These are phyloP conservation scores for Colletotrichum zoysiae DNA, from an alignment of 2,329 filamentous ascomycete species.

Conservation along the genomic window DNA sequence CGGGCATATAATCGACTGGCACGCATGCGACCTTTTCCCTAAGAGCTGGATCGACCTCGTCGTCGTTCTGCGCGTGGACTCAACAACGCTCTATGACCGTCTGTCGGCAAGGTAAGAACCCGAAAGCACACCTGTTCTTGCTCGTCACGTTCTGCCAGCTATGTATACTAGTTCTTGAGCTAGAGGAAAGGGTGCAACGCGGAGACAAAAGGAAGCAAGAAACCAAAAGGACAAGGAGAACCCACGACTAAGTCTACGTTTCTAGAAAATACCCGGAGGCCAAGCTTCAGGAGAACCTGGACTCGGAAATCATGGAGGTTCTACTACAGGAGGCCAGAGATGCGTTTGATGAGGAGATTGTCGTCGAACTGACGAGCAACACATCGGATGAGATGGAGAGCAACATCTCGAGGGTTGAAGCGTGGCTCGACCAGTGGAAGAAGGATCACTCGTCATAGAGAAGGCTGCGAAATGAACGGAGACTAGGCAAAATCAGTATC, in stretches of 20 bases:
- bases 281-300: conserved; percentile 96
- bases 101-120: conserved; percentile 74
- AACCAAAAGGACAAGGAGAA: not conserved
- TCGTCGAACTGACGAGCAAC: conserved; percentile 90
- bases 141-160: not conserved
- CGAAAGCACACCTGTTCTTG: not conserved
- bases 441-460: conserved; percentile 58
- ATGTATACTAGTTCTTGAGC: too few relatives aligned
- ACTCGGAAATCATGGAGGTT: conserved; percentile 98
- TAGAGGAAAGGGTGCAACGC: not conserved
- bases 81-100: conserved; percentile 85
- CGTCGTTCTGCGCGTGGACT: conserved; percentile 87
- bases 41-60: conserved; percentile 95
- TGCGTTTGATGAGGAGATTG: conserved; percentile 86
- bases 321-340: conserved; percentile 90
- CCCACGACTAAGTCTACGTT: not conserved
- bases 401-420: conserved; percentile 86
- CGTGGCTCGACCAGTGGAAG: conserved; percentile 88
- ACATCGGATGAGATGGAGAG: conserved; percentile 85
- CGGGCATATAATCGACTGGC: conserved; percentile 96
- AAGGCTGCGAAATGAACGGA: conserved; percentile 43
- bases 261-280: conserved; percentile 81
- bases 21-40: conserved; percentile 95
- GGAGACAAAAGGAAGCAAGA: not conserved
- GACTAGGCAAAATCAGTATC: not conserved